phyloP scores from a whole-genome alignment of 768 basidiomycete species.

The Tricholoma terreum region DNA sequence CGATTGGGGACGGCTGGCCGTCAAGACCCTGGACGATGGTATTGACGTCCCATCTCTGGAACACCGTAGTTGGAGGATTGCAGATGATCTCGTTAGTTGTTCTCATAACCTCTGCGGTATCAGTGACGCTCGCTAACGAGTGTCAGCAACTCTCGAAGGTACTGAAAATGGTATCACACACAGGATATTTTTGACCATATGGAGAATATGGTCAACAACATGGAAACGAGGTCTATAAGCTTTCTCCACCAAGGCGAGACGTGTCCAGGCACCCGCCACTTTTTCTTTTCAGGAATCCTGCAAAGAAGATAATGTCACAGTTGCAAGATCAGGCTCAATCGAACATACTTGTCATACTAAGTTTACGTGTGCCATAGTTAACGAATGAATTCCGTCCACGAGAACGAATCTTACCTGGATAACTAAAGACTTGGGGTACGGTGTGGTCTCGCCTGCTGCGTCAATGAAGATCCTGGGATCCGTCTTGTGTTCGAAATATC shows the following conservation, averaged over 20 bases:
- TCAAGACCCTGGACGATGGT: conserved; percentile 15
- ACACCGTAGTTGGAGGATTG: conserved; percentile 2
- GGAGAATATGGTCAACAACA: not conserved
- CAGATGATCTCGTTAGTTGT: not conserved
- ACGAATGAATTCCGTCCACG: not conserved
- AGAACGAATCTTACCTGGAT: not conserved
- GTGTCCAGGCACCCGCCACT: not conserved
- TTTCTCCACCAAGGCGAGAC: not conserved
- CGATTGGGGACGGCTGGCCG: conserved; percentile 15
- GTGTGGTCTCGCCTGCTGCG: not conserved
- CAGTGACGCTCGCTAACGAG: not conserved
- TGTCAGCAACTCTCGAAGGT: not conserved
- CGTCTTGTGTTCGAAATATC: not conserved
- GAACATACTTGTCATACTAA: no score
- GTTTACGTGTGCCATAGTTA: not conserved
- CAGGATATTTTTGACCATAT: not conserved
- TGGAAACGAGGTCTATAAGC: not conserved
- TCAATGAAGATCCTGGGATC: not conserved
- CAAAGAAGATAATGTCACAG: not conserved
- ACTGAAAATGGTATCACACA: not conserved
- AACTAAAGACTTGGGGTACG: not conserved
- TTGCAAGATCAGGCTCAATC: no score
- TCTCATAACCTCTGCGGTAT: not conserved
- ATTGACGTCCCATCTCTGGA: conserved; percentile 11
- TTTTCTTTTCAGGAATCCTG: no score